Evolutionary conservation across 2,329 filamentous ascomycete species (phyloP).

Genomic region (Chrysosporium keratinophilum): DNA sequence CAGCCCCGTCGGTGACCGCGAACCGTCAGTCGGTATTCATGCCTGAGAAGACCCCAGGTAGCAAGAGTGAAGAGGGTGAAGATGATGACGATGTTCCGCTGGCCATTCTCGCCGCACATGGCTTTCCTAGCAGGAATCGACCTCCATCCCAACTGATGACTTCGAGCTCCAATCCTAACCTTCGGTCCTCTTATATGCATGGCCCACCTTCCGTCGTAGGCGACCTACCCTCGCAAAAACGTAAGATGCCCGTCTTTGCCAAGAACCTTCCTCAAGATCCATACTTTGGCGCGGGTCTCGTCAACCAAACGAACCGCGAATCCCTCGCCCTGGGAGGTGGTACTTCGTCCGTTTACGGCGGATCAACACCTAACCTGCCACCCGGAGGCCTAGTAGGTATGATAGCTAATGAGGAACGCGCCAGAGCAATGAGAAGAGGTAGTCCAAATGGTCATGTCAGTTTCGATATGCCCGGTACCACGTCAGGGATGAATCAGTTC

Average conservation of each 20-base stretch:
- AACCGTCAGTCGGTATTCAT: conserved; percentile 27
- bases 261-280: conserved; percentile 73
- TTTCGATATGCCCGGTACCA: conserved; percentile 7
- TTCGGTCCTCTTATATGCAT: conserved; percentile 48
- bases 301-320: conserved; percentile 62
- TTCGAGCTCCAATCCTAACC: conserved; percentile 60
- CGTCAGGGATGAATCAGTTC: conserved; percentile 1
- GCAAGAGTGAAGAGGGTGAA: conserved; percentile 45
- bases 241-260: conserved; percentile 67
- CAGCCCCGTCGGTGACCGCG: conserved; percentile 45
- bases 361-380: conserved; percentile 40
- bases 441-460: conserved; percentile 56
- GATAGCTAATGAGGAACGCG: conserved; percentile 74
- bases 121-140: conserved; percentile 69
- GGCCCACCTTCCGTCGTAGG: conserved; percentile 50
- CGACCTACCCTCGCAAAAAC: conserved; percentile 39
- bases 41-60: conserved; percentile 22
- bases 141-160: conserved; percentile 58
- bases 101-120: conserved; percentile 77
- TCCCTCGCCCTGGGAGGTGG: conserved; percentile 60
- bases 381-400: conserved; percentile 77
- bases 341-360: conserved; percentile 34
- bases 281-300: conserved; percentile 67
- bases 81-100: conserved; percentile 83
- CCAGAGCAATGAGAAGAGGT: conserved; percentile 64